A percentile compares a stretch with the other conserved stretches of the same genome.
phyloP scores from a whole-genome alignment of 2,329 filamentous ascomycete species.

The Arthrocladium fulminans region DNA sequence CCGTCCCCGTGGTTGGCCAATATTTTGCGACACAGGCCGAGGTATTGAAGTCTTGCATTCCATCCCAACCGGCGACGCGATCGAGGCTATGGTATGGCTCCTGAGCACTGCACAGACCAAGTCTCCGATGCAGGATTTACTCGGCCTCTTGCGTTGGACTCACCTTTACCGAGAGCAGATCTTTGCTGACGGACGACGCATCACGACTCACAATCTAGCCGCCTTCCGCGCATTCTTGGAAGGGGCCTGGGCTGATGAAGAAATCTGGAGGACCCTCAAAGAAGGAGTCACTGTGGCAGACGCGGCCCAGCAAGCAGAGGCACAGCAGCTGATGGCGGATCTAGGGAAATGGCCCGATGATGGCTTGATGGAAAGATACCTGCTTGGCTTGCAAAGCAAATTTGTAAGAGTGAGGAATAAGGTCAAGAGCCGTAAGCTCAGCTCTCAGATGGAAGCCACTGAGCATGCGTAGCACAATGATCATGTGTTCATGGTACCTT shows the following conservation, averaged over 20 bases:
- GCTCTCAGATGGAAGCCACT: background rate
- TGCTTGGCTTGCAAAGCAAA: background rate
- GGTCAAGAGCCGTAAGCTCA: background rate
- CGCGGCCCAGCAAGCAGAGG: slow-evolving; percentile 7
- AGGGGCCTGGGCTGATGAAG: background rate
- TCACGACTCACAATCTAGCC: slow-evolving; percentile 3
- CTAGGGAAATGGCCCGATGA: slow-evolving; percentile 17
- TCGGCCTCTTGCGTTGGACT: slow-evolving; percentile 21
- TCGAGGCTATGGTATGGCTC: slow-evolving; percentile 14
- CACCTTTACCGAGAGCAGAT: slow-evolving; percentile 23
- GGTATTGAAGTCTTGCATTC: slow-evolving; percentile 11
- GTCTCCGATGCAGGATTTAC: slow-evolving; percentile 7
- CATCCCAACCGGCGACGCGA: slow-evolving; percentile 12
- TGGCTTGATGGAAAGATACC: slow-evolving; percentile 8
- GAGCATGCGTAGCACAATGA: background rate
- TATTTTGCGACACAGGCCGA: slow-evolving; percentile 9
- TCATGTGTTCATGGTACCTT: background rate
- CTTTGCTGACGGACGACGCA: slow-evolving; percentile 14
- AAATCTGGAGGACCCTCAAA: background rate
- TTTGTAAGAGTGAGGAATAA: background rate
- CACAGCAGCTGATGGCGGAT: slow-evolving; percentile 4
- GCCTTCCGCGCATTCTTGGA: background rate
- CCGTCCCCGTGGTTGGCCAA: no score
- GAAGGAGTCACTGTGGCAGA: background rate
- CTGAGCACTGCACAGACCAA: slow-evolving; percentile 10